Conservation (phyloP, 208 protist species). For the Leishmania tarentolae region DNA sequence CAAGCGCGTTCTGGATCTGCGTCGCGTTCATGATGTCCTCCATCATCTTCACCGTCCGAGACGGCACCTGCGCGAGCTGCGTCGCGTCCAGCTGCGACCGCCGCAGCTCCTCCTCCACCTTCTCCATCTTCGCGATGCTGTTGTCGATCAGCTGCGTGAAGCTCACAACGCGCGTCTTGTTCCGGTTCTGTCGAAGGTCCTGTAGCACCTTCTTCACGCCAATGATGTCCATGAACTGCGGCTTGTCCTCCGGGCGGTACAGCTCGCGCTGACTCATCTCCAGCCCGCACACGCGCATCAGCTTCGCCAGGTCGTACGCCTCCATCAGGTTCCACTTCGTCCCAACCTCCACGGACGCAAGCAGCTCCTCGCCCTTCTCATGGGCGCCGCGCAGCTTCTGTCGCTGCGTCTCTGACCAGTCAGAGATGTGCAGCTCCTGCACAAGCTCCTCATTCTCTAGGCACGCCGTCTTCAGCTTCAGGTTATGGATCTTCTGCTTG, state of each 20-base stretch:
- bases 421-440: constrained; percentile 83
- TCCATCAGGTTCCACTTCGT: constrained; percentile 85
- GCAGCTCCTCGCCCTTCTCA: constrained; percentile 75
- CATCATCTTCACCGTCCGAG: constrained; percentile 66
- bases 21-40: constrained; percentile 86
- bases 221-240: constrained; percentile 84
- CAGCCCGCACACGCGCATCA: constrained; percentile 64
- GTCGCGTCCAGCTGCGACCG: constrained; percentile 70
- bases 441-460: constrained; percentile 82
- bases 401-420: constrained; percentile 82
- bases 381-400: constrained; percentile 77
- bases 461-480: constrained; percentile 85
- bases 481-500: constrained; percentile 88
- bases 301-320: constrained; percentile 81
- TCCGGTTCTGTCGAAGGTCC: constrained; percentile 79
- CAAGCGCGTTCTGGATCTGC: constrained; percentile 76
- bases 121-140: constrained; percentile 79
- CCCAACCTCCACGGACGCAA: constrained; percentile 70
- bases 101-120: constrained; percentile 75
- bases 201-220: constrained; percentile 78
- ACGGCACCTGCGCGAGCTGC: constrained; percentile 68
- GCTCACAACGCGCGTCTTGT: constrained; percentile 82
- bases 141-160: constrained; percentile 84
- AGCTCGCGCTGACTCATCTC: constrained; percentile 85
- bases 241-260: constrained; percentile 82